phyloP scores from a whole-genome alignment of 768 basidiomycete species.

The Leccinum truebloodii region DNA sequence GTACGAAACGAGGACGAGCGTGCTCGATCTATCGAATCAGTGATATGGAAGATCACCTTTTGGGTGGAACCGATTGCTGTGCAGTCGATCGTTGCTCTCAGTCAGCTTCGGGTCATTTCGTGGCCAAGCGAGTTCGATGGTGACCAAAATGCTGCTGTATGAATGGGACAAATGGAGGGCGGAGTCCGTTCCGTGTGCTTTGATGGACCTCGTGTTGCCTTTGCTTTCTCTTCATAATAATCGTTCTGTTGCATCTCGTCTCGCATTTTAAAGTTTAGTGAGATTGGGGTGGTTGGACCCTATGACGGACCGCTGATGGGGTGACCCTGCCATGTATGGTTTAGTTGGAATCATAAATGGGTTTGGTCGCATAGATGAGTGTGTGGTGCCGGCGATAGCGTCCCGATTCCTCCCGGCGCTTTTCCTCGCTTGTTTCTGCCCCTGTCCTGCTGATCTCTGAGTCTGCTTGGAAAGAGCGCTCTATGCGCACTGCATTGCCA shows the following conservation, averaged over 20 bases:
- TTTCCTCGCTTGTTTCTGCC: background rate
- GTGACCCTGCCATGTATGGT: background rate
- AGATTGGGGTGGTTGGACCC: background rate
- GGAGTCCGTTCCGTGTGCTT: background rate
- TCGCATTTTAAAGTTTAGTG: background rate
- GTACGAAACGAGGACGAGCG: background rate
- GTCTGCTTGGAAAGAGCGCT: background rate
- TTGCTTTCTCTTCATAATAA: background rate
- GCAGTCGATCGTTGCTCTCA: background rate
- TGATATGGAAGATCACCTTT: background rate
- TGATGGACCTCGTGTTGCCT: background rate
- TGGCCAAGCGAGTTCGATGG: background rate
- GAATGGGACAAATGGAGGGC: background rate
- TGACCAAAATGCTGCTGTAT: background rate
- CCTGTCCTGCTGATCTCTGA: background rate
- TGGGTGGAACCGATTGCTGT: background rate
- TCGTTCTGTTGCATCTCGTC: background rate
- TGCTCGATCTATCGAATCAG: background rate
- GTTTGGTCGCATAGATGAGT: background rate
- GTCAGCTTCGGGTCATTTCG: slow-evolving; percentile 4
- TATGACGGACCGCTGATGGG: background rate
- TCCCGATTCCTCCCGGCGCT: slow-evolving; percentile 2
- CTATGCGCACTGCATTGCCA: background rate
- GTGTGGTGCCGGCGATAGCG: slow-evolving; percentile 3
- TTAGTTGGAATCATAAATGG: slow-evolving; percentile 1